Percentiles rank a stretch among this genome's conserved stretches.
These are phyloP conservation scores for Lecanoromycetidae sp. DNA, from an alignment of 2,329 filamentous ascomycete species.

Conservation along the genomic window DNA sequence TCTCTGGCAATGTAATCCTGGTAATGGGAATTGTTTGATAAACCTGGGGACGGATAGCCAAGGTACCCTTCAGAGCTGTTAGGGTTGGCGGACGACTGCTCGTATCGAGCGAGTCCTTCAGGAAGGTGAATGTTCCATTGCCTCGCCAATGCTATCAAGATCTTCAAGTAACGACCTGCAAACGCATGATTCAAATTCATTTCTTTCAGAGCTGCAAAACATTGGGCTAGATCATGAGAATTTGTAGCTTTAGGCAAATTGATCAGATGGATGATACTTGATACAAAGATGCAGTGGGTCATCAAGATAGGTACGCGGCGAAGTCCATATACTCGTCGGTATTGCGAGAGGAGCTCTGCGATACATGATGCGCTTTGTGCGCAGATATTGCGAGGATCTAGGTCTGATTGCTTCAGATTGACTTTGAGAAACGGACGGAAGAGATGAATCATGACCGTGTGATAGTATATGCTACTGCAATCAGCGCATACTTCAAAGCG, in stretches of 20 bases:
- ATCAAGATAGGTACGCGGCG: constrained; percentile 30
- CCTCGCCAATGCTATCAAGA: constrained; percentile 31
- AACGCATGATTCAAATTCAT: constrained; percentile 34
- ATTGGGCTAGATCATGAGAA: constrained; percentile 30
- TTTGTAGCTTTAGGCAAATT: constrained; percentile 30
- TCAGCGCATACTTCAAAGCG: too few species aligned
- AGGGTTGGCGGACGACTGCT: too few species aligned
- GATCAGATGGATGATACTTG: constrained; percentile 34
- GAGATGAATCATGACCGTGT: constrained; percentile 58
- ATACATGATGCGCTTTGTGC: constrained; percentile 30
- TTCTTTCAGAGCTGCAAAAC: constrained; percentile 31
- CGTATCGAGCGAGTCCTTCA: too few species aligned
- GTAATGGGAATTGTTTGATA: too few species aligned
- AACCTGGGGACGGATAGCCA: too few species aligned
- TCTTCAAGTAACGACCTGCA: constrained; percentile 31
- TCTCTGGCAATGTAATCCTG: too few species aligned
- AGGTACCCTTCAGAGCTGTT: too few species aligned
- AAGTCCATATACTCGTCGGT: constrained; percentile 34
- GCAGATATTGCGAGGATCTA: constrained; percentile 55
- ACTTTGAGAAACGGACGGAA: constrained; percentile 63
- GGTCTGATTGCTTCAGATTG: constrained; percentile 38
- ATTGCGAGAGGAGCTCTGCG: constrained; percentile 30
- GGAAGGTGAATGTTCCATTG: constrained; percentile 35
- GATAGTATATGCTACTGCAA: constrained; percentile 51
- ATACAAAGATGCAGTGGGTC: constrained; percentile 31